Evolutionary conservation across 192 early-diverging fungal genomes (phyloP).

Genomic region (Paraglomus brasilianum): DNA sequence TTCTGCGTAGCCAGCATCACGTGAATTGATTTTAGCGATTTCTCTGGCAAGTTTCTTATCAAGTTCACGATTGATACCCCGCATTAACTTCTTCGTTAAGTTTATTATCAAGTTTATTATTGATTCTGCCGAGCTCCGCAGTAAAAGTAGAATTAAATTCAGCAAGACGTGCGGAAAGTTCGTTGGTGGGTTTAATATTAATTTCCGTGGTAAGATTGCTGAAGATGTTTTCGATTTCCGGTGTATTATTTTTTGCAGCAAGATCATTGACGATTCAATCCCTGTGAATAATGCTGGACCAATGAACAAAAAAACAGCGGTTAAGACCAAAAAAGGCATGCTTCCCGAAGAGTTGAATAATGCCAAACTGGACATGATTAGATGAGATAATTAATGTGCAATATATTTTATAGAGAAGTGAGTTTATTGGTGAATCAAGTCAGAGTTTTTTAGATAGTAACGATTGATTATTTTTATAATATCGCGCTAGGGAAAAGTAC

Average conservation of each 20-base stretch:
- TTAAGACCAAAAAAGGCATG: no score
- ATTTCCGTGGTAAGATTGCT: not conserved
- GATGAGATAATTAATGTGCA: no score
- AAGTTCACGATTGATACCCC: not conserved
- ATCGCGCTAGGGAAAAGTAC: no score
- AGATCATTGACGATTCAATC: no score
- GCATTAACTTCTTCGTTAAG: constrained; percentile 20
- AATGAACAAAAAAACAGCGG: no score
- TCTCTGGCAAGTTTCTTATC: not conserved
- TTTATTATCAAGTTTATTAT: constrained; percentile 7
- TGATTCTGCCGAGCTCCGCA: not conserved
- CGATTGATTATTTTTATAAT: no score
- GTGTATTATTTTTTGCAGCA: constrained; percentile 17
- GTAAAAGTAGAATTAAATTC: constrained; percentile 5
- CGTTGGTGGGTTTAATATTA: constrained; percentile 2
- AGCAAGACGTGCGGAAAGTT: constrained; percentile 8
- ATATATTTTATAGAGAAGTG: no score
- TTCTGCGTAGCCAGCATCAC: constrained; percentile 12
- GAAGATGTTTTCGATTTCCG: constrained; percentile 1
- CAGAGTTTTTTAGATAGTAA: no score
- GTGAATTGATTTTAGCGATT: constrained; percentile 8
- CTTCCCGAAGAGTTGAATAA: no score
- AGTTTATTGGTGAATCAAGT: no score
- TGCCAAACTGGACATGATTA: no score
- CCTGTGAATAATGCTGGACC: no score